Base-by-base conservation (phyloP, 78 protist species). In the Dictyostelium firmibasis region DNA sequence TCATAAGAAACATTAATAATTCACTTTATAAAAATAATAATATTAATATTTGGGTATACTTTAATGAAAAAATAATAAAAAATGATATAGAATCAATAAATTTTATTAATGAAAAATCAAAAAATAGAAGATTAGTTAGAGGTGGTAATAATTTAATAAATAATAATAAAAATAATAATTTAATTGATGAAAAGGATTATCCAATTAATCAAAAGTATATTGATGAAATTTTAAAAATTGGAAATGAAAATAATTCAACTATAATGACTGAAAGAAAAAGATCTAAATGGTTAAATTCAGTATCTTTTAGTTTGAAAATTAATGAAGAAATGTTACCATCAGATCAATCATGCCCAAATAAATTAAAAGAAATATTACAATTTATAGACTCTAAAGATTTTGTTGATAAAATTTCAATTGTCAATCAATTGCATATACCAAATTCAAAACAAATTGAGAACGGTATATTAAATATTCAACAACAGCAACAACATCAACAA, bases 201-300 rank as follows among this genome's bases (percentile, higher is more conserved):
- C 83, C 83, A 41, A 43, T 77, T 41, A 35, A 38, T 23, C 16
- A 43, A 8, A 41, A 41, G 23, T 77, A 77, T 77, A 33, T 77
- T 41, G n/a, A 36, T 23, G 25, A 77, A 2, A 41, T 77, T n/a
- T 77, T 77, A 77, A 31, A 6, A 20, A 77, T 35, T 41, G 60
- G 83, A 4, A 77, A 77, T 72, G 5, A 67, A 0, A 67, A 67
- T 67, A 70, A 25, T 70, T 70, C 33, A 76, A 16, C 44, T 38
- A 38, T 20, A 41, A 77, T 77, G 29, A 77, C 18, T 23, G 23
- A 41, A 4, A 77, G 83, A 77, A 23, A n/a, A 5, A 38, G 27
- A 11, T 77, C 83, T 0, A 77, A 77, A 18, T 77, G 83, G 83
- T 41, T 77, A 41, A 77, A 77, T 77, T 8, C 83, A 35, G 83